phyloP scores from a whole-genome alignment of 441 rosid genomes.

The Pelargonium cotyledonis region DNA sequence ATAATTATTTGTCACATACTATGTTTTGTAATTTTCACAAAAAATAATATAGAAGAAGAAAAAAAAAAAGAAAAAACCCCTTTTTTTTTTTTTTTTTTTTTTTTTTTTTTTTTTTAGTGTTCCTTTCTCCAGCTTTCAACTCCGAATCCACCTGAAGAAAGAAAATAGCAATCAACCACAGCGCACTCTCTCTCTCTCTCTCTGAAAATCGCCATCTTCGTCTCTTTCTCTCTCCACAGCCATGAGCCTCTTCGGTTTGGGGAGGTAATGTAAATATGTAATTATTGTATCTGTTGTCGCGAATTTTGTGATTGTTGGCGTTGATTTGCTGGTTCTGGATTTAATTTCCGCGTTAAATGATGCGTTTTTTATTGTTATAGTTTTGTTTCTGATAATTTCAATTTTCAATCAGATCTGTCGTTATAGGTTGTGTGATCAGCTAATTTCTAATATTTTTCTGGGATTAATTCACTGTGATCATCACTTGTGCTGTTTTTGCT shows the following conservation, averaged over 20 bases:
- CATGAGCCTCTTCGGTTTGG: constrained; percentile 4
- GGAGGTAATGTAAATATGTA: neutral
- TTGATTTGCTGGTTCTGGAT: neutral
- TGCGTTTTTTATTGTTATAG: neutral
- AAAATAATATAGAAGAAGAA: no score
- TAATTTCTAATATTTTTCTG: no score
- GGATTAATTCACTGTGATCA: no score
- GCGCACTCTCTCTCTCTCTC: neutral
- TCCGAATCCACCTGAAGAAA: neutral
- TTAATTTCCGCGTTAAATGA: neutral
- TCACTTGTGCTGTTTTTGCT: no score
- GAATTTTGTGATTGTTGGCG: neutral
- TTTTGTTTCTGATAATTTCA: neutral
- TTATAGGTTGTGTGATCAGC: neutral
- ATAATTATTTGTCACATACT: no score
- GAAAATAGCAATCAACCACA: neutral
- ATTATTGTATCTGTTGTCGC: neutral
- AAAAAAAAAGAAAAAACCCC: no score
- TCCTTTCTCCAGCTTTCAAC: neutral
- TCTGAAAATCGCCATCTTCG: constrained; percentile 1
- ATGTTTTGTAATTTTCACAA: no score
- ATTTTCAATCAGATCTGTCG: no score
- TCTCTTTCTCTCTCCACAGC: neutral
- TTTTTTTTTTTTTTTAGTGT: neutral
- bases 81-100: no score